A percentile compares a stretch with the other conserved stretches of the same genome.
Evolutionary conservation across 1,139 yeast species (phyloP).

Genomic region (Kurtzmaniella quercitrusa): DNA sequence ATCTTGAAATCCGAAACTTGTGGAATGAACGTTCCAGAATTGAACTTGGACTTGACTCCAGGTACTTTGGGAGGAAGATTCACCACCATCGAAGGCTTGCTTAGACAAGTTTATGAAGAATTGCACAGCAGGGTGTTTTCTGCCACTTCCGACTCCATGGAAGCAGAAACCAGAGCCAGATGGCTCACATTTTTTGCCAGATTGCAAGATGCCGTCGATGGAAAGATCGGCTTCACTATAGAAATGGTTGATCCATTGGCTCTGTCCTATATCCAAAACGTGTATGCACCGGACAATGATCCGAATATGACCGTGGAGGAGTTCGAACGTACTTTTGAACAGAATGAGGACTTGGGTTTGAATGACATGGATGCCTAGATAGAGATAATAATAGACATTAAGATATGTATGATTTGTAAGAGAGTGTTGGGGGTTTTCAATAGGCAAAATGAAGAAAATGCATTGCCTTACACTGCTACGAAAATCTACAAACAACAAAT

Average conservation of each 20-base stretch:
- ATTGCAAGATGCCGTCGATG: slow-evolving; percentile 78
- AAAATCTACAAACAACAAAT: not conserved
- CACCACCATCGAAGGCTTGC: slow-evolving; percentile 92
- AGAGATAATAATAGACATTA: not conserved
- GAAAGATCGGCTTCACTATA: slow-evolving; percentile 79
- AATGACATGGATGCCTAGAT: slow-evolving; percentile 62
- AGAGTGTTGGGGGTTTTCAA: too few relatives aligned
- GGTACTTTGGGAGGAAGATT: slow-evolving; percentile 98
- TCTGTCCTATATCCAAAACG: slow-evolving; percentile 92
- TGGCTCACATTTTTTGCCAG: slow-evolving; percentile 79
- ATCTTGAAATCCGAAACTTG: slow-evolving; percentile 94
- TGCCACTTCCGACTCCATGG: slow-evolving; percentile 91
- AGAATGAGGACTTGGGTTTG: slow-evolving; percentile 89
- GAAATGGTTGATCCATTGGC: slow-evolving; percentile 93
- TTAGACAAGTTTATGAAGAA: slow-evolving; percentile 86
- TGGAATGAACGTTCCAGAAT: slow-evolving; percentile 79
- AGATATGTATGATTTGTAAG: not conserved
- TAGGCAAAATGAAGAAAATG: too few relatives aligned
- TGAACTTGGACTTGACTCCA: slow-evolving; percentile 84
- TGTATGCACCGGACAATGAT: slow-evolving; percentile 95
- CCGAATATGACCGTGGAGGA: slow-evolving; percentile 93
- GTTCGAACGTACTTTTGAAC: slow-evolving; percentile 79
- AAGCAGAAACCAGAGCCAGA: slow-evolving; percentile 61
- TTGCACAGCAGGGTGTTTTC: slow-evolving; percentile 80
- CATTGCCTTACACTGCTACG: not conserved